Evolutionary conservation across 1,284 basidiomycete genomes (phyloP), one percentile per base, ranked within the genome.

Genomic region (Xerocomus nothofagi): DNA sequence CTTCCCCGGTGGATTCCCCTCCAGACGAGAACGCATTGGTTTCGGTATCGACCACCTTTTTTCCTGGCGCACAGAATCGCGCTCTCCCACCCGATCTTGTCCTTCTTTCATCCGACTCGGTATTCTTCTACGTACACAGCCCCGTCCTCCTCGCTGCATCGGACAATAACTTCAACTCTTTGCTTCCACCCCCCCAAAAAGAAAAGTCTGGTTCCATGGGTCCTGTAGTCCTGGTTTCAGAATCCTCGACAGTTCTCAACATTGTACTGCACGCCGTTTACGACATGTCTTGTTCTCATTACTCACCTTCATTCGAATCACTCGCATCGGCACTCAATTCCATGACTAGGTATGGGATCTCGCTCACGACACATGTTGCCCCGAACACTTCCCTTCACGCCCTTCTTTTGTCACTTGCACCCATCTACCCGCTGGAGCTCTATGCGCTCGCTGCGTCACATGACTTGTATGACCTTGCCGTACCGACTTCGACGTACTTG

Each of bases 11-110:
- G 17, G 64, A 73, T 36, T 67, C 75, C 0, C 66, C 72, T 6
- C 68, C 36, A 31, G 55, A 71, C 60, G 72, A 69, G 29, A 70
- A 68, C 44, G 63, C 72, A 6, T 68, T 86, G 47, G 82, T 90
- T 52, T 88, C 86, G 1, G 81, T 91, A 34, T 89, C 88, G 14
- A 90, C 88, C 18, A 86, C 86, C 0, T 91, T 91, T 69, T 84
- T 78, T 62, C 86, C 87, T 3, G 80, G 77, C 27, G 81, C 86
- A 8, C 78, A 81, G 42, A 77, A 78, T 51, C 73, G 79, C 31
- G 57, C 77, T 0, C 63, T 74, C 14, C 72, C 75, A 1, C 79
- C 85, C 3, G 84, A 90, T 63, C 60, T 82, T 44, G 75, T 85
- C 55, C 68, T 90, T 44, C 70, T 88, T 51, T 82, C 87, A 3